These are phyloP conservation scores for Nakaseomyces bracarensis DNA, from an alignment of 1,139 yeast species.

Conservation along the genomic window DNA sequence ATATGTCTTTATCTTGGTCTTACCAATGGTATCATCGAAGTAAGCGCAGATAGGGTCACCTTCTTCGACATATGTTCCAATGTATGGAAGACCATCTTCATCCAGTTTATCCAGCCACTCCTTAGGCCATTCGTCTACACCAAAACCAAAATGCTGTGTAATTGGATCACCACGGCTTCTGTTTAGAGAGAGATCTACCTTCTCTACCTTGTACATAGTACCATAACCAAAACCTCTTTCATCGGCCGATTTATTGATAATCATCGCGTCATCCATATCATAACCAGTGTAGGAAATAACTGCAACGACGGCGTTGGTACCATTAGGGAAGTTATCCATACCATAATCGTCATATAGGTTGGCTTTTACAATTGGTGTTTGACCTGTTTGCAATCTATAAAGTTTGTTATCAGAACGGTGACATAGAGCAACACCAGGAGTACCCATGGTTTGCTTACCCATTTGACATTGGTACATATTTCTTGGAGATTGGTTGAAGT, in stretches of 20 bases:
- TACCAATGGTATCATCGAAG: slow-evolving; percentile 84
- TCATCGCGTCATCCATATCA: slow-evolving; percentile 99
- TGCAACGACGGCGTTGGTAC: slow-evolving; percentile 97
- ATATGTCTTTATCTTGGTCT: slow-evolving; percentile 85
- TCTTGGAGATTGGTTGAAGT: slow-evolving; percentile 98
- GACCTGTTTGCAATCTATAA: slow-evolving; percentile 89
- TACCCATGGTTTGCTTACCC: slow-evolving; percentile 99
- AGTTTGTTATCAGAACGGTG: slow-evolving; percentile 94
- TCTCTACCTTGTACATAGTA: slow-evolving; percentile 90
- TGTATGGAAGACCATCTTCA: slow-evolving; percentile 84
- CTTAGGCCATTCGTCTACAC: slow-evolving; percentile 86
- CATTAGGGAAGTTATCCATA: slow-evolving; percentile 97
- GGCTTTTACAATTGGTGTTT: slow-evolving; percentile 95
- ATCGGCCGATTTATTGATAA: slow-evolving; percentile 90
- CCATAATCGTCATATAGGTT: slow-evolving; percentile 92
- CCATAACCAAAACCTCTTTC: slow-evolving; percentile 98
- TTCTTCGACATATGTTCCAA: slow-evolving; percentile 82
- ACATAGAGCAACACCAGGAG: slow-evolving; percentile 91
- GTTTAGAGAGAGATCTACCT: slow-evolving; percentile 68
- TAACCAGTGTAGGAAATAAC: slow-evolving; percentile 98
- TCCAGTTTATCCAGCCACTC: slow-evolving; percentile 84
- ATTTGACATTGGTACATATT: slow-evolving; percentile 99
- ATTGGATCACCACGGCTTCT: slow-evolving; percentile 92
- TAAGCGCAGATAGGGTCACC: slow-evolving; percentile 96
- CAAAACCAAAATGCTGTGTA: slow-evolving; percentile 91